These are phyloP conservation scores for Aegilops bicornis DNA, from an alignment of 176 grass and related monocot species.

Conservation along the genomic window DNA sequence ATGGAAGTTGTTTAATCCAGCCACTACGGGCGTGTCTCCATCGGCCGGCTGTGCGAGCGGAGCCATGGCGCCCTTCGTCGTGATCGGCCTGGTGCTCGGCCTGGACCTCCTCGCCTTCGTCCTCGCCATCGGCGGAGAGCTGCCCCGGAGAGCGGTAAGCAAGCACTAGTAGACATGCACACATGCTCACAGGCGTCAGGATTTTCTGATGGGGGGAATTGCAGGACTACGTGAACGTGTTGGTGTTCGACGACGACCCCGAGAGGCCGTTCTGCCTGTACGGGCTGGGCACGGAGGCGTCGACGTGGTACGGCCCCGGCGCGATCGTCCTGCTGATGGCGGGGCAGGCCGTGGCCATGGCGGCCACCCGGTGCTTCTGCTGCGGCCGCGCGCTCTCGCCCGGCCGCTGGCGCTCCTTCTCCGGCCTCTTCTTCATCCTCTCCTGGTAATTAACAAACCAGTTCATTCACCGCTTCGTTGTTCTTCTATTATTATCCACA, in stretches of 20 bases:
- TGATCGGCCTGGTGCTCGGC: slow-evolving; percentile 43
- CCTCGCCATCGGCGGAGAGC: slow-evolving; percentile 83
- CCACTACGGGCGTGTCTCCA: not conserved
- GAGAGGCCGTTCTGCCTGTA: slow-evolving; percentile 54
- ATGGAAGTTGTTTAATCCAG: not conserved
- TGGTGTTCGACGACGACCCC: not conserved
- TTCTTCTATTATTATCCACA: too few species aligned
- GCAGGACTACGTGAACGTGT: slow-evolving; percentile 35
- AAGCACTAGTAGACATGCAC: too few species aligned
- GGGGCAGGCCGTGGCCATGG: slow-evolving; percentile 58
- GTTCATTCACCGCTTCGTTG: not conserved
- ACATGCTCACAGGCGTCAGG: too few species aligned
- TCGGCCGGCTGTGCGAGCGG: not conserved
- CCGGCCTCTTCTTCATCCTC: slow-evolving; percentile 59
- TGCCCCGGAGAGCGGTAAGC: slow-evolving; percentile 66
- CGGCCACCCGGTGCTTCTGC: slow-evolving; percentile 73
- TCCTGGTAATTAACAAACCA: slow-evolving; percentile 52
- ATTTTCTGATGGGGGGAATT: too few species aligned
- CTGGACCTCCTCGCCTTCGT: slow-evolving; percentile 80
- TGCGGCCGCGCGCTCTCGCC: slow-evolving; percentile 63
- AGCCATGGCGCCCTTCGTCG: slow-evolving; percentile 45
- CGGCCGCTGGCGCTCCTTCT: slow-evolving; percentile 47
- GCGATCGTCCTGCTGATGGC: slow-evolving; percentile 63
- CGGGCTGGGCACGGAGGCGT: slow-evolving; percentile 40
- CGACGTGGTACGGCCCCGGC: slow-evolving; percentile 62